Conservation (phyloP, 495 filamentous ascomycete species). For the Podospora pseudocomata region DNA sequence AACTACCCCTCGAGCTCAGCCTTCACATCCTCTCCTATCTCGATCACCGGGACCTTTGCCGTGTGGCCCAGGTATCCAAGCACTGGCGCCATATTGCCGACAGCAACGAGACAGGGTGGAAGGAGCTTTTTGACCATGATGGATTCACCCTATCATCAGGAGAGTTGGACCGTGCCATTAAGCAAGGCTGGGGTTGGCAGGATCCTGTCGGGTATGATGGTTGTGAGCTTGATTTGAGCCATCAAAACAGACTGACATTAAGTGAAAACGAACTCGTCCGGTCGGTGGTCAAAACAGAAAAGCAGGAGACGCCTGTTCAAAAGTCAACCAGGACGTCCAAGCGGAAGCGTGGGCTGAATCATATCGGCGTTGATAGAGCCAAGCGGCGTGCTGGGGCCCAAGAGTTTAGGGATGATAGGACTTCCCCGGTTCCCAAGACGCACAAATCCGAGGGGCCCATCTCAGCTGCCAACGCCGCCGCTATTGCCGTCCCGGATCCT, state of each 20-base stretch:
- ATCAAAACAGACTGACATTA: constrained; percentile 40
- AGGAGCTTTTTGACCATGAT: constrained; percentile 82
- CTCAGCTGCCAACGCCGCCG: constrained; percentile 78
- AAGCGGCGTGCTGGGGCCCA: constrained; percentile 51
- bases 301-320: constrained; percentile 20
- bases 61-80: constrained; percentile 89
- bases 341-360: constrained; percentile 42
- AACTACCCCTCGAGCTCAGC: constrained; percentile 82
- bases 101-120: constrained; percentile 92
- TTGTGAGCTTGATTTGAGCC: constrained; percentile 75
- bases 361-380: constrained; percentile 44
- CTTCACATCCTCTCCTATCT: constrained; percentile 84
- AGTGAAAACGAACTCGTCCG: constrained; percentile 48
- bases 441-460: constrained; percentile 72
- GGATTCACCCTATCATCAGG: constrained; percentile 74
- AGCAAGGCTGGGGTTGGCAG: constrained; percentile 99
- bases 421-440: constrained; percentile 31
- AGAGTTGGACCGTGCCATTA: constrained; percentile 81
- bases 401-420: constrained; percentile 39
- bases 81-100: constrained; percentile 88
- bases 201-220: constrained; percentile 70
- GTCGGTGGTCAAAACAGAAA: constrained; percentile 35
- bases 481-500: constrained; percentile 75
- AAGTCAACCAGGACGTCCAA: constrained; percentile 32
- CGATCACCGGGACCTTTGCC: constrained; percentile 81